Evolutionary conservation across 345 rosid species (phyloP).

Genomic region (Orychophragmus violaceus): DNA sequence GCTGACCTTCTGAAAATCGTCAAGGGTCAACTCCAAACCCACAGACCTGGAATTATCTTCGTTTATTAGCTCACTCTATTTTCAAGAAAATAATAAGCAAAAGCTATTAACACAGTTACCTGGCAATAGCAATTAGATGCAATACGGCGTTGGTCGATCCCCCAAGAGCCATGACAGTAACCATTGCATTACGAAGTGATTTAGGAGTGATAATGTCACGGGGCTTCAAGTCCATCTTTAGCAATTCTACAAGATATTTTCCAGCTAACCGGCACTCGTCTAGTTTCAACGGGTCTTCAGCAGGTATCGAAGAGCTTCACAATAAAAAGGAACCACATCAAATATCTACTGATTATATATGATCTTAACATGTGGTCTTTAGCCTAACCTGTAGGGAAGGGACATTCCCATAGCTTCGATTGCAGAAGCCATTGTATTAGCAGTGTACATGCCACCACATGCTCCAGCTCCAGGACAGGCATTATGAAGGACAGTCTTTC

Average conservation of each 20-base stretch:
- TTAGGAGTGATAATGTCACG: constrained; percentile 76
- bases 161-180: constrained; percentile 91
- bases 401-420: constrained; percentile 99
- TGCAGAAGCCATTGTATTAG: constrained; percentile 99
- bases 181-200: constrained; percentile 94
- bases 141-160: constrained; percentile 98
- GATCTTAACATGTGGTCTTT: no score
- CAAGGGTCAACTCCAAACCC: constrained; percentile 77
- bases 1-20: constrained; percentile 96
- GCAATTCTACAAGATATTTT: constrained; percentile 66
- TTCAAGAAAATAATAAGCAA: background rate
- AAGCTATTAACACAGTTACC: constrained; percentile 38
- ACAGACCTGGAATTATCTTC: constrained; percentile 68
- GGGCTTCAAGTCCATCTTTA: constrained; percentile 90
- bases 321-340: background rate
- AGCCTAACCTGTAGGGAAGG: constrained; percentile 86
- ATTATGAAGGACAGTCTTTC: constrained; percentile 62
- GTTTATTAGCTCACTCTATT: constrained; percentile 19
- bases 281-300: constrained; percentile 85
- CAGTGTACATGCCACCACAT: constrained; percentile 99
- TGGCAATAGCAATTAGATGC: constrained; percentile 94
- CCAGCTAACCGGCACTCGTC: constrained; percentile 96
- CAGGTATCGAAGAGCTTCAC: constrained; percentile 91
- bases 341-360: background rate
- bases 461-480: constrained; percentile 99